Conservation (phyloP, 371 early-diverging fungal species). For the Apophysomyces elegans region DNA sequence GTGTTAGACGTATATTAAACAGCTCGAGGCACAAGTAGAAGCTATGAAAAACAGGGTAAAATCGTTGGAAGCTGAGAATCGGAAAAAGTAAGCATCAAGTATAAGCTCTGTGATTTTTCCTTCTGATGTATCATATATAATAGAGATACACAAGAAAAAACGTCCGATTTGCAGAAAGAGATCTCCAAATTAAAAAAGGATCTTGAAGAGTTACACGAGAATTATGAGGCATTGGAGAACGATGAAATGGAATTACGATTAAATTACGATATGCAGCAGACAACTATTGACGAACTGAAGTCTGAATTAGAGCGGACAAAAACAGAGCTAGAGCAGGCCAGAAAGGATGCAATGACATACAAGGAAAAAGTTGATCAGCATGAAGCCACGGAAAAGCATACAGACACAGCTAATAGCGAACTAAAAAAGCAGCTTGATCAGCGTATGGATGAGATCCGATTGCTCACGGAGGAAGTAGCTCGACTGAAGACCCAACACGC, state of each 20-base stretch:
- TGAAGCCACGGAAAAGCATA: neutral
- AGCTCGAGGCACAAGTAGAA: neutral
- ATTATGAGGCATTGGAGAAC: neutral
- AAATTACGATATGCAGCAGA: constrained; percentile 7
- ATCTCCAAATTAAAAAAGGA: neutral
- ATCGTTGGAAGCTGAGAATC: neutral
- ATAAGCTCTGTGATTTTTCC: neutral
- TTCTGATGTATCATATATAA: neutral
- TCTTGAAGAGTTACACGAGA: neutral
- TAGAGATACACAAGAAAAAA: neutral
- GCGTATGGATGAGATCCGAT: neutral
- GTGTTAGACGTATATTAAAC: neutral
- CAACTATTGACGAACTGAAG: constrained; percentile 1
- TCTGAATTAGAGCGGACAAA: neutral
- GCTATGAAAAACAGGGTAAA: neutral
- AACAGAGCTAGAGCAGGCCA: neutral
- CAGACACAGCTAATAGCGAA: neutral
- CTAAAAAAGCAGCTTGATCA: neutral
- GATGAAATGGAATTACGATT: constrained; percentile 1
- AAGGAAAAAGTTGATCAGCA: neutral
- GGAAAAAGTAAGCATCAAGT: neutral
- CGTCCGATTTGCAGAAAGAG: neutral
- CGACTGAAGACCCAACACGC: neutral
- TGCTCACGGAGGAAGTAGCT: neutral
- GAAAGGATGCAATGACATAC: neutral